Conservation (phyloP, 2,329 filamentous ascomycete genomes). For the Gaeumannomyces sp. region DNA sequence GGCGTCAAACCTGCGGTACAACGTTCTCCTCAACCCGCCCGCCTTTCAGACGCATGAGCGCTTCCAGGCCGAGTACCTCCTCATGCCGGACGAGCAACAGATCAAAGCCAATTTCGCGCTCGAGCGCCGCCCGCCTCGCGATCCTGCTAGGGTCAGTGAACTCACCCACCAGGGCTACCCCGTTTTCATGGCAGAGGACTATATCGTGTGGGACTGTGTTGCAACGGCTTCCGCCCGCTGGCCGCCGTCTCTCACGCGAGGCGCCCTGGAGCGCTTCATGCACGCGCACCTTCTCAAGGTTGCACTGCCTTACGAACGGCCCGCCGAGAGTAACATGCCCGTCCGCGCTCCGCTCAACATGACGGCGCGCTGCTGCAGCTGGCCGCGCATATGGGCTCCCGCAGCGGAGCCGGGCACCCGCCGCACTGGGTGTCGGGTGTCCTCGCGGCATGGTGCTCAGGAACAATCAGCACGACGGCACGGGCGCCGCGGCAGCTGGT, state of each 20-base stretch:
- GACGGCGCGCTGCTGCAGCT: conserved; percentile 17
- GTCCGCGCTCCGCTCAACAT: conserved; percentile 20
- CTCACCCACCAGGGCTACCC: neutral
- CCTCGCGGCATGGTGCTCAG: conserved; percentile 14
- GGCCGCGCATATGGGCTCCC: conserved; percentile 13
- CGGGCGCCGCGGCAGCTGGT: conserved; percentile 17
- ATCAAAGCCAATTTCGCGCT: conserved; percentile 22
- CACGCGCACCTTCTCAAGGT: conserved; percentile 21
- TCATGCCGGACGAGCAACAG: conserved; percentile 21
- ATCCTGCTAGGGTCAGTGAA: neutral
- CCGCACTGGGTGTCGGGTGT: conserved; percentile 22
- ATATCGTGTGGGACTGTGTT: conserved; percentile 16
- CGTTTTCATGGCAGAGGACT: conserved; percentile 15
- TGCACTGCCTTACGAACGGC: conserved; percentile 18
- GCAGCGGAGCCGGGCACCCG: conserved; percentile 20
- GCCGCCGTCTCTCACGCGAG: conserved; percentile 14
- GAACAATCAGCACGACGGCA: conserved; percentile 17
- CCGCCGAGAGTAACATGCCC: conserved; percentile 8
- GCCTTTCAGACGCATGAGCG: conserved; percentile 19
- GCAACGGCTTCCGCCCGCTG: conserved; percentile 2
- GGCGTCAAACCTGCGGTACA: conserved; percentile 20
- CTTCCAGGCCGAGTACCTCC: conserved; percentile 24
- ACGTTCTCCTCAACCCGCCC: conserved; percentile 21
- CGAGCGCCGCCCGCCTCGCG: conserved; percentile 5
- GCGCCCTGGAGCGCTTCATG: conserved; percentile 19